phyloP scores from a whole-genome alignment of 768 basidiomycete species.

The Pleurotus salmoneostramineus region DNA sequence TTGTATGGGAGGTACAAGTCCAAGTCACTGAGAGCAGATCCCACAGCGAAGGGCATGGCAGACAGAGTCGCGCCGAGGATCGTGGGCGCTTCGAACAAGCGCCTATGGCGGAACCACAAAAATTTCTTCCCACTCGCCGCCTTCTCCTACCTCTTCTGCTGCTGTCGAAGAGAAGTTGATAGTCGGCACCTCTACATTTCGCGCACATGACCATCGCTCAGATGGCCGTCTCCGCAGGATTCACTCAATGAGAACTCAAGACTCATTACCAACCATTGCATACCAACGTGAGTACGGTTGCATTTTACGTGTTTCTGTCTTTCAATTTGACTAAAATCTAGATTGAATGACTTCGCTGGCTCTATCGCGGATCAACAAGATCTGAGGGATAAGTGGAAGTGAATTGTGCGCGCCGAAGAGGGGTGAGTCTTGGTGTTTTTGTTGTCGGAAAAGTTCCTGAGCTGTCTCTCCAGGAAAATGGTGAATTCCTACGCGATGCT shows the following conservation, averaged over 20 bases:
- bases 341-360: background rate
- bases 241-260: background rate
- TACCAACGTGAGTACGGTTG: background rate
- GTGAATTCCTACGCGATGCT: conserved; percentile 59
- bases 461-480: conserved; percentile 49
- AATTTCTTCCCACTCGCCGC: too few species aligned
- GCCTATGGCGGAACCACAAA: too few species aligned
- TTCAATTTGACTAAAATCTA: background rate
- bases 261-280: background rate
- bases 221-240: background rate
- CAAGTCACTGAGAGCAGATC: too few species aligned
- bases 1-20: too few species aligned
- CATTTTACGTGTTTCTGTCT: background rate
- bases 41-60: too few species aligned
- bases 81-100: too few species aligned
- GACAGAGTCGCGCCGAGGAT: too few species aligned
- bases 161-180: too few species aligned
- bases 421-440: conserved; percentile 35
- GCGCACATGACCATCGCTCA: too few species aligned
- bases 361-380: conserved; percentile 41
- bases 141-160: too few species aligned
- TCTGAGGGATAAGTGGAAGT: conserved; percentile 48
- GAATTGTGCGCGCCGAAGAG: conserved; percentile 59
- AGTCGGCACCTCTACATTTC: too few species aligned
- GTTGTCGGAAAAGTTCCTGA: conserved; percentile 1